Percentiles rank a stretch among this genome's conserved stretches.
phyloP scores from a whole-genome alignment of 2,329 filamentous ascomycete species.

The Saccharata proteae region DNA sequence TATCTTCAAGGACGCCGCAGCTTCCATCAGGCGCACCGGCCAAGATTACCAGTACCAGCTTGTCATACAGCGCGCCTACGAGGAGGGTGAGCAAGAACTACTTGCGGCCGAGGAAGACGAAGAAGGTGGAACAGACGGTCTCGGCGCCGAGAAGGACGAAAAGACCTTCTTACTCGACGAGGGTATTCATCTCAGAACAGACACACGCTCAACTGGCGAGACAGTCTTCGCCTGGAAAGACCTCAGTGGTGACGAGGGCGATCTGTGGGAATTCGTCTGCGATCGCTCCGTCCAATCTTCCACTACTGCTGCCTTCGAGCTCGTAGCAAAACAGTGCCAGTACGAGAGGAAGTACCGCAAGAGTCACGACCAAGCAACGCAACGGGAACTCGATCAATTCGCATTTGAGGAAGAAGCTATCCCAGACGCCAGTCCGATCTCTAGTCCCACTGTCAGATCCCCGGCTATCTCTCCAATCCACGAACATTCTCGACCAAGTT shows the following conservation, averaged over 20 bases:
- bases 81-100: conserved; percentile 90
- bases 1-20: conserved; percentile 94
- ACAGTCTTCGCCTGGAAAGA: conserved; percentile 91
- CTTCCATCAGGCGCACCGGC: conserved; percentile 81
- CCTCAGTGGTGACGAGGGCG: conserved; percentile 80
- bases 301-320: conserved; percentile 69
- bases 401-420: conserved; percentile 57
- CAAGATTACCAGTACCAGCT: conserved; percentile 97
- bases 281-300: conserved; percentile 58
- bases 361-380: conserved; percentile 65
- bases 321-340: conserved; percentile 81
- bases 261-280: conserved; percentile 97
- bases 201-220: conserved; percentile 66
- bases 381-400: conserved; percentile 71
- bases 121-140: conserved; percentile 62
- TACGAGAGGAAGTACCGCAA: conserved; percentile 93
- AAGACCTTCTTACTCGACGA: conserved; percentile 96
- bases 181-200: conserved; percentile 72
- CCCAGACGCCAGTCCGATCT: conserved; percentile 45
- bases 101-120: conserved; percentile 81
- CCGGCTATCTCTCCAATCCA: conserved; percentile 23
- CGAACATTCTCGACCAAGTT: conserved; percentile 12
- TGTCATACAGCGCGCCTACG: conserved; percentile 89
- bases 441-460: conserved; percentile 33
- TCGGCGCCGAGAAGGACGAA: conserved; percentile 78